These are phyloP conservation scores for Eleusine indica DNA, from an alignment of 176 grass and related monocot species.

Conservation along the genomic window DNA sequence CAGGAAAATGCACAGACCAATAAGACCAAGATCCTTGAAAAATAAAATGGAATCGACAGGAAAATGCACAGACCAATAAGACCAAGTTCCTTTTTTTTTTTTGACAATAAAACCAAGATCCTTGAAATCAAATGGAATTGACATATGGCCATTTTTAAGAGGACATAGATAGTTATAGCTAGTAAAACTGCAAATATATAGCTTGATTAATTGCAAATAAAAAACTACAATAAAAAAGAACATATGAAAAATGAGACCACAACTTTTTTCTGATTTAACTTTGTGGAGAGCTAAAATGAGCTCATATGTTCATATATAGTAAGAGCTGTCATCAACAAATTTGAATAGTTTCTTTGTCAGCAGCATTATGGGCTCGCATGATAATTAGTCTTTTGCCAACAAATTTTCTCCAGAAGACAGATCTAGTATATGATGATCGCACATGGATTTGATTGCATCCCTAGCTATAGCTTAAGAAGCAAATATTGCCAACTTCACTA, in stretches of 20 bases:
- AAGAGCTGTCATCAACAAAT: not conserved
- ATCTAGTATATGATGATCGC: not conserved
- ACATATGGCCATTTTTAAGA: not conserved
- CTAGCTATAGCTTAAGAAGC: not conserved
- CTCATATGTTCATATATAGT: not conserved
- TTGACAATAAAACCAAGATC: not conserved
- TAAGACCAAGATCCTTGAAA: constrained; percentile 3
- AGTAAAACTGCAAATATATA: not conserved
- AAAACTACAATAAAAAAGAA: too few relatives aligned
- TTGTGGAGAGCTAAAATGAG: not conserved
- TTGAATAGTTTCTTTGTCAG: not conserved
- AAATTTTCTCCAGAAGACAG: not conserved
- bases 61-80: not conserved
- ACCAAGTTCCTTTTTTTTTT: not conserved
- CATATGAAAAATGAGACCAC: not conserved
- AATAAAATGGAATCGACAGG: constrained; percentile 4
- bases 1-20: not conserved
- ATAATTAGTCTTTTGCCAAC: not conserved
- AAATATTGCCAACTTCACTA: not conserved
- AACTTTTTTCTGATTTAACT: not conserved
- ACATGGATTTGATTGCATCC: not conserved
- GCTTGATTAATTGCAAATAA: not conserved
- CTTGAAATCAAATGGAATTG: constrained; percentile 19
- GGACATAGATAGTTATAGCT: not conserved
- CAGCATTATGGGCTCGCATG: not conserved